These are phyloP conservation scores for Carex cristatella DNA, from an alignment of 176 grass and related monocot genomes.

Conservation along the genomic window DNA sequence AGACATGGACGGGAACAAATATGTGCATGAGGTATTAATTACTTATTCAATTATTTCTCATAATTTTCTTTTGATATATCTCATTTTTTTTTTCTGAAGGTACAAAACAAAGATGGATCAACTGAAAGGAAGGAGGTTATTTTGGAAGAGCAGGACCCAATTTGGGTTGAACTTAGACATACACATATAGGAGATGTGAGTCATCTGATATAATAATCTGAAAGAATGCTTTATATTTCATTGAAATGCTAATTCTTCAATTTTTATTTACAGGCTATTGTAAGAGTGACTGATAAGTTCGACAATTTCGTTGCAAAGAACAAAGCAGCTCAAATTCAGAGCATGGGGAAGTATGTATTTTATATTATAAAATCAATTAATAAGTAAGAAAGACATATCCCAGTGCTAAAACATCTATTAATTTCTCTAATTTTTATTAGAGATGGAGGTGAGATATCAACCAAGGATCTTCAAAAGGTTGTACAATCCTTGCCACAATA, in stretches of 20 bases:
- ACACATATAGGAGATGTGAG: conserved; percentile 96
- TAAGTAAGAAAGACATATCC: not conserved
- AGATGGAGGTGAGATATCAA: conserved; percentile 93
- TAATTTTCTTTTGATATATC: not conserved
- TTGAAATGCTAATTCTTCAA: conserved; percentile 20
- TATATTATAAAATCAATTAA: conserved; percentile 10
- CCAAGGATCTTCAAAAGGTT: conserved; percentile 84
- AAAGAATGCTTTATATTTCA: conserved; percentile 8
- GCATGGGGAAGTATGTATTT: conserved; percentile 15
- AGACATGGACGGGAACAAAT: conserved; percentile 88
- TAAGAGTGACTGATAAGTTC: conserved; percentile 90
- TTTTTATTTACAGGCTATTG: conserved; percentile 65
- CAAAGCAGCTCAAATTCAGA: conserved; percentile 92
- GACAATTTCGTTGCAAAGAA: conserved; percentile 77
- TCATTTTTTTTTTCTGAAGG: conserved; percentile 44
- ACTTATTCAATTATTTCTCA: not conserved
- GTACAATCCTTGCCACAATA: conserved; percentile 98
- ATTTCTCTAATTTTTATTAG: conserved; percentile 23
- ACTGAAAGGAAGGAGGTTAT: conserved; percentile 79
- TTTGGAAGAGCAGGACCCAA: conserved; percentile 86
- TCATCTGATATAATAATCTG: conserved; percentile 14
- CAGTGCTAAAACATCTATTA: conserved; percentile 16
- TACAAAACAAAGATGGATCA: conserved; percentile 42
- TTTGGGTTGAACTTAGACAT: conserved; percentile 94
- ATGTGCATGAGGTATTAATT: conserved; percentile 67